Evolutionary conservation across 495 filamentous ascomycete species (phyloP), one percentile per base, ranked within the genome.

Genomic region (Neurospora sp.): DNA sequence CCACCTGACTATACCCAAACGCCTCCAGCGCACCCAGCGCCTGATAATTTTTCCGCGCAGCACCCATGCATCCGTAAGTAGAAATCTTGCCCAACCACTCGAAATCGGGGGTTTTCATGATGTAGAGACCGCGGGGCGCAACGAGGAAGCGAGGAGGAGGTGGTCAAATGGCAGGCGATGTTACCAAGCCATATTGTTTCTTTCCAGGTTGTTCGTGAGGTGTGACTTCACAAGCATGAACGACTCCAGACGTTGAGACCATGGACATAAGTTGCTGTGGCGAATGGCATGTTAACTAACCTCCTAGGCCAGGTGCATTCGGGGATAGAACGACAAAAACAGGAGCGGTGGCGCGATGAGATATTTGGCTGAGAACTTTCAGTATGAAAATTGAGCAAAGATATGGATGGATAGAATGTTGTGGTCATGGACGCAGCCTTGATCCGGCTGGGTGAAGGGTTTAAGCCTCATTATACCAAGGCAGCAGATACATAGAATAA

Each of bases 1-100:
- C 85, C 22, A 85, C 81, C 72, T 85, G 83, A 3, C 84, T 83
- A 78, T 84, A 87, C 3, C 86, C 87, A 78, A 88, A 84, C 75
- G 82, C 82, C 71, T 82, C 80, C 37, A 81, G 71, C 0, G 77
- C 83, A 18, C 87, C 86, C 8, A 85, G 76, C 1, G 84, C 84
- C 78, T 87, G 79, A 77, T 86, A 89, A 72, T 83, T 79, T 75
- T 81, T 76, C 40, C 83, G 81, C 12, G 81, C 87, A 16, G 83
- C 82, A 75, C 82, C 83, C 87, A 87, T 87, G 82, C 87, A 89
- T n/a, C 80, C 86, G 12, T 83, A 86, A 8, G 83, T 85, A 59
- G 74, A 78, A 59, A 84, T 77, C 74, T 84, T 83, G 68, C 86
- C 84, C 12, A 88, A 82, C 86, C 86, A 88, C 77, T 87, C 84